Conservation (phyloP, 306 rosid species). For the Trifolium repens region DNA sequence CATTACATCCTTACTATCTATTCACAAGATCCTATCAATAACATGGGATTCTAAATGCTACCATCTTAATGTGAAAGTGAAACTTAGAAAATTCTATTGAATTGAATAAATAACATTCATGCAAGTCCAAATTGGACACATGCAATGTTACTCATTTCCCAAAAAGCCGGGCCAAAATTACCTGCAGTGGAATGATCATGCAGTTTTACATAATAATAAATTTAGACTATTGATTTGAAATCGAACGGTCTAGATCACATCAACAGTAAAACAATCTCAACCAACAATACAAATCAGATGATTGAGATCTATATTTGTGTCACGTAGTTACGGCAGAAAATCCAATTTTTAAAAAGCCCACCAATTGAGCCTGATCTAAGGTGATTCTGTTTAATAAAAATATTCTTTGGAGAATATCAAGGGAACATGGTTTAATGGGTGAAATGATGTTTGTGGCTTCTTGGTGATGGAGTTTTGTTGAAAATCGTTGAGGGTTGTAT, state of each 20-base stretch:
- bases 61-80: constrained; percentile 22
- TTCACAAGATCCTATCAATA: constrained; percentile 48
- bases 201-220: too few relatives aligned
- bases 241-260: too few relatives aligned
- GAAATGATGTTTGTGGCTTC: constrained; percentile 52
- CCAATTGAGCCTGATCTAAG: constrained; percentile 32
- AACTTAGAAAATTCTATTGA: constrained; percentile 15
- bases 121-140: constrained; percentile 31
- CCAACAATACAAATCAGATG: too few relatives aligned
- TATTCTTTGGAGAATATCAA: constrained; percentile 30
- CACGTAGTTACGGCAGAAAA: too few relatives aligned
- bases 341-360: constrained; percentile 35
- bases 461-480: constrained; percentile 71
- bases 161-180: background rate
- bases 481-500: constrained; percentile 45
- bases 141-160: constrained; percentile 41
- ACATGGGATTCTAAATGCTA: constrained; percentile 62
- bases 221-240: too few relatives aligned
- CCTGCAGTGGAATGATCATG: too few relatives aligned
- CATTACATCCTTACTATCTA: constrained; percentile 7
- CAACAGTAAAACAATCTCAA: too few relatives aligned
- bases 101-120: constrained; percentile 36
- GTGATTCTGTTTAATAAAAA: constrained; percentile 27
- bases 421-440: constrained; percentile 45
- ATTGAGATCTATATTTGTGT: too few relatives aligned